phyloP scores from a whole-genome alignment of 2,329 filamentous ascomycete species.

The Coniella lustricola region DNA sequence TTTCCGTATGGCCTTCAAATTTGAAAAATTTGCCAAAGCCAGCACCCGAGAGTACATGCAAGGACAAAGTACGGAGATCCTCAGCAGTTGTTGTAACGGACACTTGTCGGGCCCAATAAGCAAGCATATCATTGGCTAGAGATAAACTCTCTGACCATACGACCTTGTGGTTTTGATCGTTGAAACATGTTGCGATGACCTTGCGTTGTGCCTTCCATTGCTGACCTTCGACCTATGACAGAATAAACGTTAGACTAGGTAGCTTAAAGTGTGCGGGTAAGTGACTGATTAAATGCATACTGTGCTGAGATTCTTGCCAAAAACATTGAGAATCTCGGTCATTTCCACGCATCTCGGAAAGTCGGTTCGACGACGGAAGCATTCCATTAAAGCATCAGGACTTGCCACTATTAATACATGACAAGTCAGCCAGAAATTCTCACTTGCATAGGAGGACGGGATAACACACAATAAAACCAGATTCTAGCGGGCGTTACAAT shows the following conservation, averaged over 20 bases:
- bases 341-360: too few relatives aligned
- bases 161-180: slow-evolving; percentile 6
- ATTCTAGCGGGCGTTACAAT: too few relatives aligned
- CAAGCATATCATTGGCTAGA: neutral
- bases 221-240: slow-evolving; percentile 1
- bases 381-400: too few relatives aligned
- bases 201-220: slow-evolving; percentile 7
- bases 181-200: slow-evolving; percentile 1
- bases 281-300: neutral
- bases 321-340: slow-evolving; percentile 9
- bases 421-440: too few relatives aligned
- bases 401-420: too few relatives aligned
- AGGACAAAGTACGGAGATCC: slow-evolving; percentile 1
- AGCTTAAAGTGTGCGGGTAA: neutral
- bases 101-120: slow-evolving; percentile 1
- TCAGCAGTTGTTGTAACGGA: neutral
- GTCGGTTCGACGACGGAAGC: too few relatives aligned
- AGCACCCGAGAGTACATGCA: slow-evolving; percentile 6
- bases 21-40: slow-evolving; percentile 10
- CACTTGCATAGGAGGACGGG: too few relatives aligned
- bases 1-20: slow-evolving; percentile 16
- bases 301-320: slow-evolving; percentile 7
- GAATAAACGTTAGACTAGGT: neutral
- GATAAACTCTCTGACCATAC: slow-evolving; percentile 4
- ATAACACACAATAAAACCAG: too few relatives aligned